Base-by-base conservation (phyloP, 495 filamentous ascomycete genomes). In the Saxophila tyrrhenica region DNA sequence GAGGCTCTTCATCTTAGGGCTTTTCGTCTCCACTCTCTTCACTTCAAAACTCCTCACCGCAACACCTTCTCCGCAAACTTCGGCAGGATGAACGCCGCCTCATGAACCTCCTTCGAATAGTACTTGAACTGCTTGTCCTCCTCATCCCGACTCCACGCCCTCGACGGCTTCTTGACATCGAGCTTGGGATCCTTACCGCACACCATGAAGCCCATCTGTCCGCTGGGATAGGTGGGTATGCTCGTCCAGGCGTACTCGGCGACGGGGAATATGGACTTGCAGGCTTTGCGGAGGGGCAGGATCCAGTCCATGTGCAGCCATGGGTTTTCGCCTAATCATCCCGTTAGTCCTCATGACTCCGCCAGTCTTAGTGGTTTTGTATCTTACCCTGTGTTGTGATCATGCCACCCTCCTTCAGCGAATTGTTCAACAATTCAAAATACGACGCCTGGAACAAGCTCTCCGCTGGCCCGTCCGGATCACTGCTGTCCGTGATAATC, bases 141-240 rank as follows among this genome's bases (percentile, higher is more conserved):
- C 72, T 96, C 89, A 72, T 96, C 89, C 55, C 74, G 69, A 50
- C 78, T 72, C 81, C 86, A 92, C 51, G 70, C 71, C 63, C 94
- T 84, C 25, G 95, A 59, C 38, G 94, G 94, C 70, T 81, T 83
- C 65, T 75, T 84, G 54, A 97, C 79, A 72, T 99, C 81, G 66
- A 84, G 81, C 60, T 67, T 78, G 61, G 80, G 75, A 66, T 97
- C 92, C 81, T 97, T 97, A 82, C 77, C 86, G 82, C 92, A 97
- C 60, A 99, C 87, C 89, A 97, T 95, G 82, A 97, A 99, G 69
- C 94, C 94, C 67, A 99, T 99, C 77, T 96, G 91, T 69, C 94
- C 94, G 54, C 87, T 92, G 54, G 94, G 94, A 78, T 99, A 99
- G 65, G 94, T 99, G 53, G 94, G 94, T 74, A 97, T 99, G 65